phyloP scores from a whole-genome alignment of 2,329 filamentous ascomycete genomes.

The Sporothrix curviconia region DNA sequence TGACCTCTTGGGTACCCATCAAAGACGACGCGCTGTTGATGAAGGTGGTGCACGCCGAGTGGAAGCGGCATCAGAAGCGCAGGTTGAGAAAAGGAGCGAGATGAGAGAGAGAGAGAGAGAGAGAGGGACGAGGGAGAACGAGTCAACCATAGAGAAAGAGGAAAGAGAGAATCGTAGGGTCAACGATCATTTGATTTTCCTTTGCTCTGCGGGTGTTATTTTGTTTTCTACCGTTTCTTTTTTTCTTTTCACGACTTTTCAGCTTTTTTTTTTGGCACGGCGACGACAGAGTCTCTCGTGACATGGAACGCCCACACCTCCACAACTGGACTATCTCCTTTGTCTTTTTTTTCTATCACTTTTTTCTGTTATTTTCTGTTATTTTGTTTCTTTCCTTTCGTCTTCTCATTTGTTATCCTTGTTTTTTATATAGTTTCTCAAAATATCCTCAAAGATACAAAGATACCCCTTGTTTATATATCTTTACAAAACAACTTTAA shows the following conservation, averaged over 20 bases:
- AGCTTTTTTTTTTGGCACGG: not conserved
- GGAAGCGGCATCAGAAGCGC: slow-evolving; percentile 54
- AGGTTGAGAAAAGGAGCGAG: slow-evolving; percentile 23
- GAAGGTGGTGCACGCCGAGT: slow-evolving; percentile 82
- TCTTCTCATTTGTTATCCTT: not conserved
- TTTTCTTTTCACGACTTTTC: not conserved
- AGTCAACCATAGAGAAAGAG: not conserved
- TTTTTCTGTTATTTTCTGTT: slow-evolving; percentile 5
- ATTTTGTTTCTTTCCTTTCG: not conserved
- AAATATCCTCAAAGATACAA: not conserved
- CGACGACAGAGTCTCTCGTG: not conserved
- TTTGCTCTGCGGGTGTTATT: slow-evolving; percentile 3
- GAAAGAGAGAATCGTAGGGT: not conserved
- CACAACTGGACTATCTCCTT: not conserved
- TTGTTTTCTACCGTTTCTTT: not conserved
- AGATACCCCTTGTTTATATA: slow-evolving; percentile 3
- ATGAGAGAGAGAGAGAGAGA: slow-evolving; percentile 26
- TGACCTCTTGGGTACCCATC: slow-evolving; percentile 90
- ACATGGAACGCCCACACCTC: not conserved
- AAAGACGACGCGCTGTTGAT: slow-evolving; percentile 91
- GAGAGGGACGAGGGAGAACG: not conserved
- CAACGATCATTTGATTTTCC: slow-evolving; percentile 8
- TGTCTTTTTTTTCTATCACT: slow-evolving; percentile 1
- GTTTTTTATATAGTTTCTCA: not conserved
- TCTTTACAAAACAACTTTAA: not conserved